Conservation (phyloP, 345 rosid genomes). For the Rhizophora apiculata region DNA sequence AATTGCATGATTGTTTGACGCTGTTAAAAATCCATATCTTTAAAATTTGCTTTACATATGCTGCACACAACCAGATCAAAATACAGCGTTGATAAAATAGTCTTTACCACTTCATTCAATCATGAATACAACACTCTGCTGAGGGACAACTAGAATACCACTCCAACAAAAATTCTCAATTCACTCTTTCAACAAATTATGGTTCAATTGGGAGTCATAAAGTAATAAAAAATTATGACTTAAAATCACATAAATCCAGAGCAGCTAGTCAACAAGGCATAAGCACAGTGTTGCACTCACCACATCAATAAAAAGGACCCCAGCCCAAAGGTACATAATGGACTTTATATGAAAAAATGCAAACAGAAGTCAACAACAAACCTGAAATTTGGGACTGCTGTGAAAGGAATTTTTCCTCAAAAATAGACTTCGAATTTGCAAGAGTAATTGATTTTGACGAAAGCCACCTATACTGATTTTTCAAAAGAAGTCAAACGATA, state of each 20-base stretch:
- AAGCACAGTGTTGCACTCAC: not conserved
- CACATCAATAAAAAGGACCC: not conserved
- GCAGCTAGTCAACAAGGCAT: not conserved
- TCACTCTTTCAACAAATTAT: not conserved
- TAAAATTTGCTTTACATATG: too few relatives aligned
- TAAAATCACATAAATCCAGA: not conserved
- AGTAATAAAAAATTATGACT: not conserved
- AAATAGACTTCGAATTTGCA: slow-evolving; percentile 61
- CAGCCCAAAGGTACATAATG: not conserved
- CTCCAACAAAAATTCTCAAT: not conserved
- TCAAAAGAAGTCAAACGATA: slow-evolving; percentile 27
- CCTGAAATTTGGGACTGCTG: slow-evolving; percentile 96
- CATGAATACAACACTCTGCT: not conserved
- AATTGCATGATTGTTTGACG: not conserved
- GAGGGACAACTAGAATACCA: not conserved
- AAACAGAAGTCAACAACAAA: slow-evolving; percentile 19
- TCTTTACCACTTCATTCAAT: too few relatives aligned
- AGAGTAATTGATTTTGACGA: slow-evolving; percentile 74
- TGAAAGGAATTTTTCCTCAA: slow-evolving; percentile 95
- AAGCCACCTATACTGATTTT: slow-evolving; percentile 97
- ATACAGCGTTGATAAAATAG: too few relatives aligned
- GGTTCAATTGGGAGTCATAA: not conserved
- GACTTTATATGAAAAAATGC: not conserved
- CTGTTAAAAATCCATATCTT: too few relatives aligned
- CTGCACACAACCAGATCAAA: too few relatives aligned